Base-by-base conservation (phyloP, 345 rosid species). In the Raphanus sativus region DNA sequence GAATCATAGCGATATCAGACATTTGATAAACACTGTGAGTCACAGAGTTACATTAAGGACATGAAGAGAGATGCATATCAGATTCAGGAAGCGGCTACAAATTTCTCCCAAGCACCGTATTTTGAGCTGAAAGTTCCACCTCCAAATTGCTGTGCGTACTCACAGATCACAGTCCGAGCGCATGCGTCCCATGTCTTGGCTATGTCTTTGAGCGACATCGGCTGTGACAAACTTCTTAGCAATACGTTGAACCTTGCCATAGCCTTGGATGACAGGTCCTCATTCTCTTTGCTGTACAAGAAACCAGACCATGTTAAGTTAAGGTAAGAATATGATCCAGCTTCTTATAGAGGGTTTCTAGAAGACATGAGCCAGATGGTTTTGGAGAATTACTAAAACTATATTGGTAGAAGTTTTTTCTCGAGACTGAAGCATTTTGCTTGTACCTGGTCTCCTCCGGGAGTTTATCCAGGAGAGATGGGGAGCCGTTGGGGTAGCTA, bases 101-200 rank as follows among this genome's bases (percentile, higher is more conserved):
- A 87, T 61, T 83, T 86, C 82, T 92, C 98, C 96, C 96, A 92
- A 4, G 87, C 65, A 7, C 96, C 96, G n/a, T 90, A 92, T 73
- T 88, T 92, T 11, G 96, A 86, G 86, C 88, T 89, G 83, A 92
- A 87, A 79, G 83, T 88, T 66, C 94, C 96, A 48, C 98, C 98
- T 1, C 94, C 96, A 65, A 59, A 76, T 12, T 85, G 85, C 86
- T 85, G 86, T 7, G 96, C 90, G 66, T 90, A 83, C 84, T 92
- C 96, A 6, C 86, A 83, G 17, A 90, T 85, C 9, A 86, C 93
- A 1, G 80, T 79, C 1, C 89, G 86, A 29, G 89, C 88, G 80
- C 93, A 90, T 11, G 74, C 71, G 73, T 90, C 96, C 97, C 97
- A 92, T 59, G 92, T 90, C 86, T 83, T 84, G 59, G 92, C 96